Evolutionary conservation across 2,329 filamentous ascomycete species (phyloP), one percentile per base, ranked within the genome.

Genomic region (Hyphodiscus sp.): DNA sequence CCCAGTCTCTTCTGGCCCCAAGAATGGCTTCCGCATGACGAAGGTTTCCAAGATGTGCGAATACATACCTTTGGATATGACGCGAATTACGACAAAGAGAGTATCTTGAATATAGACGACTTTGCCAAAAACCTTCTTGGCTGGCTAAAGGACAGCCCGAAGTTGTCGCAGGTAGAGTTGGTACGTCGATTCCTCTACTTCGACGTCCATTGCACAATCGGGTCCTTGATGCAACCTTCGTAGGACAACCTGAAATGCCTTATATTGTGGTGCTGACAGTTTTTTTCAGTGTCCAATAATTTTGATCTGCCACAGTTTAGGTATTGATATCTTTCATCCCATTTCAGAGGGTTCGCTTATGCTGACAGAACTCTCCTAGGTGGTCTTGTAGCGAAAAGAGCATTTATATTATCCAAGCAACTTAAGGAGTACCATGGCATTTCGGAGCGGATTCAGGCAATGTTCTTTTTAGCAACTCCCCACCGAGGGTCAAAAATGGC

Each of bases 391-490:
- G 19, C 19, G 6, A 42, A 42, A 42, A 42, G 19, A 54, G 63
- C 49, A 23, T 68, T 62, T 51, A 62, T 68, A 10, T 52, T 67
- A 1, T 66, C 63, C 2, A 51, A 50, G 16, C 55, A 63, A 45
- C 41, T 58, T 2, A 13, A 44, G 0, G 57, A 19, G 1, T 56
- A 59, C 41, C 38, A 50, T 4, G 16, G 45, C 1, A 23, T 69
- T 2, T 60, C 61, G 2, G 23, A 52, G 2, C 50, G 63, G 15
- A 57, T 69, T 30, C 54, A 51, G 16, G 56, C 60, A 1, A 60
- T 70, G 1, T 61, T 58, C 29, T 70, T 70, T 50, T 56, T 70
- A 16, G 66, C 63, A 13, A 69, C 66, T 1, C 68, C 68, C 0
- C 69, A 70, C 49, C 56, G 61, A 19, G 69, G 67, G 15, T 58